Evolutionary conservation across 129 eudicot species (phyloP).

Genomic region (Tagetes patula): DNA sequence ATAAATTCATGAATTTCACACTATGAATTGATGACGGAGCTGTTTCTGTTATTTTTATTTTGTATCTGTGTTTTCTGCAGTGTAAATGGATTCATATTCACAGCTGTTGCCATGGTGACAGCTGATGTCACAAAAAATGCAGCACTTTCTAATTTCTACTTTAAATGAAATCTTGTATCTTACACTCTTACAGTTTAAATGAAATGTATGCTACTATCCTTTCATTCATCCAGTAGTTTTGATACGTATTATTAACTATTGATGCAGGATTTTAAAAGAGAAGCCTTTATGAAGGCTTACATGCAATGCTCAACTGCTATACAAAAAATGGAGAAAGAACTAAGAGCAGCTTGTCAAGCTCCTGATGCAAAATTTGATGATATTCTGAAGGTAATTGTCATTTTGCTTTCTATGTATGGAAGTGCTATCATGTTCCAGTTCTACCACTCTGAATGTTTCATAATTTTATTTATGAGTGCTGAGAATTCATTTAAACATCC

Average conservation of each 20-base stretch:
- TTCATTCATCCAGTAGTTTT: conserved; percentile 3
- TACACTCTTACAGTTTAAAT: neutral
- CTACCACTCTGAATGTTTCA: neutral
- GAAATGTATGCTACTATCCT: conserved; percentile 8
- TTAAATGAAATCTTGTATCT: neutral
- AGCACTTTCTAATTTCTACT: neutral
- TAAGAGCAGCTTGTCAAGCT: conserved; percentile 78
- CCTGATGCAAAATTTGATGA: conserved; percentile 69
- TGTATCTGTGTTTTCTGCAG: neutral
- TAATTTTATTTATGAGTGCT: neutral
- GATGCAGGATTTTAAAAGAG: conserved; percentile 88
- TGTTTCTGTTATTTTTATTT: neutral
- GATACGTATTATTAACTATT: conserved; percentile 30
- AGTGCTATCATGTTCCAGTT: neutral
- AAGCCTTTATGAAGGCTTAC: conserved; percentile 90
- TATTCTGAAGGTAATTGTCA: conserved; percentile 65
- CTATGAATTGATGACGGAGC: neutral
- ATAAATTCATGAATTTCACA: conserved; percentile 1
- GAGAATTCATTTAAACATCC: neutral
- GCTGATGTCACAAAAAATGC: neutral
- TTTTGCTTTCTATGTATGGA: conserved; percentile 3
- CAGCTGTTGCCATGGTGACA: neutral
- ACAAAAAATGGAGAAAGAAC: conserved; percentile 83
- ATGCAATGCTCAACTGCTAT: conserved; percentile 70
- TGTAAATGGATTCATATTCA: neutral